Base-by-base conservation (phyloP, 2,329 filamentous ascomycete genomes). In the Paraphaeosphaeria sporulosa region DNA sequence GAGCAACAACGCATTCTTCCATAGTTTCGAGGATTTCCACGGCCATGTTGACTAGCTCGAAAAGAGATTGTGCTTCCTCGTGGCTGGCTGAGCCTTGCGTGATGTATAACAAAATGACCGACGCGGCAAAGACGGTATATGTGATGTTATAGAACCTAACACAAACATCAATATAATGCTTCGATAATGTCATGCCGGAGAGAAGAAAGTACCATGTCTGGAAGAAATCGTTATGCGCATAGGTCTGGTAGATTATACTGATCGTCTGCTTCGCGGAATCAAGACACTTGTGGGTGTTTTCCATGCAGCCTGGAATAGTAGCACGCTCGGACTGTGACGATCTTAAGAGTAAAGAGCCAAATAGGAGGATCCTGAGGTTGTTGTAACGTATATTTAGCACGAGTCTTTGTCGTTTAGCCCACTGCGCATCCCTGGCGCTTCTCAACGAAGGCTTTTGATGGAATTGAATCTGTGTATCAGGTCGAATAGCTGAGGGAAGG, bases 121-220 rank as follows among this genome's bases (percentile, higher is more conserved):
- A 74, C 25, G 74, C 76, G 36, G 78, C 79, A 55, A 79, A 79
- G 65, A 79, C 76, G 4, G 79, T 71, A 48, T 80, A 81, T 0
- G 78, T 80, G 44, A 76, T 74, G 59, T 81, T 81, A 55, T 81
- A 80, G 74, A 77, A 79, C 77, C 77, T 79, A 46, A 4, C 10
- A 1, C 15, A 7, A 19, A 34, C 34, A 10, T 51, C 27, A 51
- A 36, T 51, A 19, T n/a, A 2, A 15, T 51, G 48, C 17, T 51
- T n/a, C n/a, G n/a, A 34, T n/a, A 51, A 19, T 34, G 48, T 10
- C 36, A 38, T n/a, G 21, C 5, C 47, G 25, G 10, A 51, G n/a
- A n/a, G n/a, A n/a, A 2, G 19, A 61, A 7, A 4, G 13, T 66
- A 80, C 79, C 79, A 81, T 60, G 77, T 80, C 44, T 78, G 76